Conservation (phyloP, 768 basidiomycete genomes). For the Tylopilus felleus region DNA sequence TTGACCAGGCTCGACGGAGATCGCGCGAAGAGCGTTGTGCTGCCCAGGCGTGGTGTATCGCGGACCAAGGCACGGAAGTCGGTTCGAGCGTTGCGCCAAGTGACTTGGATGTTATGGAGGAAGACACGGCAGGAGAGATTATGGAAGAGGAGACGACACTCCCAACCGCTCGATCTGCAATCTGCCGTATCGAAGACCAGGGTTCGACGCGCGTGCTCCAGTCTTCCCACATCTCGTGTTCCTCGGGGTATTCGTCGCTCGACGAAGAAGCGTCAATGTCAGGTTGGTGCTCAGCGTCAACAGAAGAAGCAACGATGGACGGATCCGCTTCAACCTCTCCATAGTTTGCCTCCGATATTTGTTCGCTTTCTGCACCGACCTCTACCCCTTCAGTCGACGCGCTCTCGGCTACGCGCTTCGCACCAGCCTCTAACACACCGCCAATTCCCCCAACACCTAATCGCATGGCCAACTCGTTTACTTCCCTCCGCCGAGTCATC, state of each 20-base stretch:
- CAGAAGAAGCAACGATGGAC: conserved; percentile 13
- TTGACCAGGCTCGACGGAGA: conserved; percentile 59
- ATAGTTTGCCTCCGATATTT: conserved; percentile 1
- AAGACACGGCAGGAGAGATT: conserved; percentile 6
- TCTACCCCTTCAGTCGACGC: neutral
- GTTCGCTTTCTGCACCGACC: conserved; percentile 1
- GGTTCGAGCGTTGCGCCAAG: conserved; percentile 34
- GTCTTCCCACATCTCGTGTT: conserved; percentile 46
- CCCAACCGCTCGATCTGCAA: conserved; percentile 77
- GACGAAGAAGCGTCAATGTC: neutral
- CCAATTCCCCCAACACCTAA: conserved; percentile 79
- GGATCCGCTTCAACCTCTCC: conserved; percentile 18
- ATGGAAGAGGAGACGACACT: conserved; percentile 44
- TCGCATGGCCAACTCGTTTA: conserved; percentile 80
- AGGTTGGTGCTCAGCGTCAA: conserved; percentile 12
- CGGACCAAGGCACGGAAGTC: conserved; percentile 64
- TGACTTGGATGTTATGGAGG: conserved; percentile 19
- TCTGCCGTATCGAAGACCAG: conserved; percentile 67
- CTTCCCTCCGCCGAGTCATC: conserved; percentile 60
- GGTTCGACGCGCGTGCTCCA: conserved; percentile 70
- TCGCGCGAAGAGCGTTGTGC: conserved; percentile 48
- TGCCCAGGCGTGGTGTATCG: conserved; percentile 64
- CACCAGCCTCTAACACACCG: conserved; percentile 47
- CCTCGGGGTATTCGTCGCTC: conserved; percentile 16
- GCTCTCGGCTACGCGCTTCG: neutral